Evolutionary conservation across 441 rosid genomes (phyloP), one percentile per base, ranked within the genome.

Genomic region (Eruca vesicaria): DNA sequence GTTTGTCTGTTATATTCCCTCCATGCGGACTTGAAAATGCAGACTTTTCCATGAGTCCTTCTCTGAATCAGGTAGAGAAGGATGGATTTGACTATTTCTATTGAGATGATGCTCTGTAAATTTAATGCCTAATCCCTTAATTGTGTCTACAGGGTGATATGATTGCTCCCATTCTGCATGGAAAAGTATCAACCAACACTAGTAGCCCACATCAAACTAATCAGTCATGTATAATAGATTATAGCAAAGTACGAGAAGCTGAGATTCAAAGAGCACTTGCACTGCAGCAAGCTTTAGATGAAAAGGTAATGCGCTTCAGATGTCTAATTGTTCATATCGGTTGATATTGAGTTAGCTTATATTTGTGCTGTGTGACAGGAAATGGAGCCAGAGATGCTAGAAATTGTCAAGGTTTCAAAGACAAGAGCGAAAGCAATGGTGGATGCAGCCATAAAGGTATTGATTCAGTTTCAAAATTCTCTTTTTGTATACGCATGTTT

Each of bases 371-470:
- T 69, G 72, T 82, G 82, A 58, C 87, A 86, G 81, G 97, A 93
- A 79, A 75, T 85, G 67, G 97, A 82, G 80, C 88, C 94, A 68
- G 83, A 80, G 59, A 90, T 86, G 50, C 74, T 78, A 65, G 97
- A 92, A 82, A 88, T 90, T 76, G 87, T 96, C 20, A 80, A 83
- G 52, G 84, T 84, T 68, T 96, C 98, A 53, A 89, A 86, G 77
- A 35, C 77, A 60, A 85, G 81, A 85, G 99, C 98, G 43, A 84
- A 77, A 56, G 59, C 84, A 61, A 94, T 96, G 99, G 90, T 96
- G 61, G 93, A 92, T 85, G 86, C 85, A 65, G 98, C 97, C 77
- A 79, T 92, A 29, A 90, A 96, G 97, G 98, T 96, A 80, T 61
- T 9, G 32, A 16, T 64, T 70, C 21, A 2, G 58, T 36, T 81